Evolutionary conservation across 306 rosid genomes (phyloP).

Genomic region (Malus domestica): ASM211411v1 NC_041798.1:33493501-33494000

Average conservation of each 20-base stretch:
- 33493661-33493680: neutral
- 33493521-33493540: too few relatives aligned
- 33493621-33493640: neutral
- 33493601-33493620: neutral
- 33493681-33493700: neutral
- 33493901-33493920: conserved; percentile 79
- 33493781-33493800: neutral
- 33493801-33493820: neutral
- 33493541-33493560: too few relatives aligned
- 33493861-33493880: neutral
- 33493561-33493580: too few relatives aligned
- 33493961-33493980: conserved; percentile 64
- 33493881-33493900: conserved; percentile 61
- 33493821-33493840: neutral
- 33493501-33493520: too few relatives aligned
- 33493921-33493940: conserved; percentile 49
- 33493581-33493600: neutral
- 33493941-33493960: conserved; percentile 52
- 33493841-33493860: neutral
- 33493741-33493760: neutral
- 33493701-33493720: neutral
- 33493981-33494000: conserved; percentile 27
- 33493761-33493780: neutral
- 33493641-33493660: neutral
- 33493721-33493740: neutral